Evolutionary conservation across 148 eudicot genomes (phyloP).

Genomic region (Nepenthes mirabilis): DNA sequence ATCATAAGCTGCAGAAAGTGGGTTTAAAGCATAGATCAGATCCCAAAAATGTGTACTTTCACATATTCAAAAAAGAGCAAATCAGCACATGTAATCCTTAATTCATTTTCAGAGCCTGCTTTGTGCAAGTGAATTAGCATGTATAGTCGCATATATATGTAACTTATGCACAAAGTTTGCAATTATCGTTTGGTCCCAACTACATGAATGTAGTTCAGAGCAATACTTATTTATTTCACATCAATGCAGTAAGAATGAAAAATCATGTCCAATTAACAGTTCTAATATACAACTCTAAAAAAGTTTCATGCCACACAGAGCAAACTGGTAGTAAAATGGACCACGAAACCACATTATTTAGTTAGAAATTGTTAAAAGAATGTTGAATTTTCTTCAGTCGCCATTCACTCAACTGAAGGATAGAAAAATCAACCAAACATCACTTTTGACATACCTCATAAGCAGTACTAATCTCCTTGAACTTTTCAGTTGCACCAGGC

Average conservation of each 20-base stretch:
- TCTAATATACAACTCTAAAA: not conserved
- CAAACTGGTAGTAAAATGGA: not conserved
- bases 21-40: no score
- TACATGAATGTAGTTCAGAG: no score
- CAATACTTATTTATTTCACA: not conserved
- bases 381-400: not conserved
- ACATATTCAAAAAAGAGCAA: not conserved
- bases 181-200: no score
- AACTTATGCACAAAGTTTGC: no score
- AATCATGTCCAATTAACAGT: not conserved
- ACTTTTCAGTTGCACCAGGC: slow-evolving; percentile 98
- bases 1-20: not conserved
- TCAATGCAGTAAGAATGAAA: not conserved
- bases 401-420: not conserved
- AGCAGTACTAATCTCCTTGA: slow-evolving; percentile 95
- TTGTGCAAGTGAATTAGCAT: no score
- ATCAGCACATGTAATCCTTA: not conserved
- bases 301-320: not conserved
- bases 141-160: no score
- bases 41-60: not conserved
- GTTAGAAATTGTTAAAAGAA: not conserved
- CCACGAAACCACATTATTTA: not conserved
- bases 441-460: slow-evolving; percentile 63
- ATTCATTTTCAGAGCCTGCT: not conserved
- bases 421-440: not conserved